These are phyloP conservation scores for Dactylellina sp. DNA, from an alignment of 2,329 filamentous ascomycete species.

Conservation along the genomic window DNA sequence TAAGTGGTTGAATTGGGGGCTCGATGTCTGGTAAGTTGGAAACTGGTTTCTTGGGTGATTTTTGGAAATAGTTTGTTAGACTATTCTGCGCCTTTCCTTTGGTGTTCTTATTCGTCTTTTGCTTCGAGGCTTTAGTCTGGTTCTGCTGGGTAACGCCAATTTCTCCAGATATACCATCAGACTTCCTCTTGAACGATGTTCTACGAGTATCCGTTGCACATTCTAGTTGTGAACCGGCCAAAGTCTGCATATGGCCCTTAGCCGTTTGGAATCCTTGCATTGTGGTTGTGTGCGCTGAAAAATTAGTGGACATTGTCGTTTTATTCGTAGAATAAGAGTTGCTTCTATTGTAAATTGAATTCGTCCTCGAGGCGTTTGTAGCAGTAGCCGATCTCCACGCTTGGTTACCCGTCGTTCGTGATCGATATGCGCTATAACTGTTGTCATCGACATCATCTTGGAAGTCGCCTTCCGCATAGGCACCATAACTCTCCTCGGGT, in stretches of 20 bases:
- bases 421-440: conserved; percentile 15
- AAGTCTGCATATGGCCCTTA: conserved; percentile 59
- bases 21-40: conserved; percentile 18
- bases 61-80: conserved; percentile 59
- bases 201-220: conserved; percentile 55
- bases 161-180: conserved; percentile 35
- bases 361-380: conserved; percentile 25
- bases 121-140: conserved; percentile 40
- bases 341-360: conserved; percentile 44
- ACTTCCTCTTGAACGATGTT: conserved; percentile 50
- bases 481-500: conserved; percentile 13
- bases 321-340: conserved; percentile 38
- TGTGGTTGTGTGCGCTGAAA: conserved; percentile 41
- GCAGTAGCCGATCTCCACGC: conserved; percentile 15
- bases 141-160: conserved; percentile 21
- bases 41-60: conserved; percentile 7
- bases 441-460: conserved; percentile 18
- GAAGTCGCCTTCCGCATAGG: conserved; percentile 18
- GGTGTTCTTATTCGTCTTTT: conserved; percentile 29
- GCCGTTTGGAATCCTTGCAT: conserved; percentile 59
- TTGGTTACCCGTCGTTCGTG: conserved; percentile 13
- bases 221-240: conserved; percentile 61
- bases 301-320: conserved; percentile 34
- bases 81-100: conserved; percentile 47
- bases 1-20: neutral